Base-by-base conservation (phyloP, 305 asterid genomes). In the Salvia sclarea region DNA sequence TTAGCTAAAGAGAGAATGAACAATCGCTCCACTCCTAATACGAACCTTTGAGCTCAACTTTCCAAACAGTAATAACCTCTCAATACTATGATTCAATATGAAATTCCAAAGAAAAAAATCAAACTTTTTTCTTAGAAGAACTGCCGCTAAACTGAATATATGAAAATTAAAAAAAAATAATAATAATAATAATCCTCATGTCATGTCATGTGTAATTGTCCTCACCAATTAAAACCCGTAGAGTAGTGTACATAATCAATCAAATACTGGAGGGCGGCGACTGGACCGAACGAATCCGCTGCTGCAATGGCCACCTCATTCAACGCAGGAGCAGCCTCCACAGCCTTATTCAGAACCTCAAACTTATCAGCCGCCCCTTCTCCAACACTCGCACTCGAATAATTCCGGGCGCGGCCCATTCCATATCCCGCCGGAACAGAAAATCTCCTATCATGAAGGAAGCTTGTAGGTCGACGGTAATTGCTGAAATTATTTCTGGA, bases 301-400 rank as follows among this genome's bases (percentile, higher is more conserved):
- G 97, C 95, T 0, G 94, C 97, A 66, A 73, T 37, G 7, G 91
- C 95, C 56, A 90, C 97, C 81, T 93, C 98, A 75, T 69, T 86
- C 66, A 74, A 75, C 64, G 54, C 84, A n/a, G 91, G 95, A 64
- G 84, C 85, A 14, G 64, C 80, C 52, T 84, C 95, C 21, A 60
- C 85, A 14, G 92, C 76, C 73, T 72, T 81, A 54, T 84, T 78
- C 59, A 91, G 58, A 33, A 75, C 71, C 67, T 84, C 91, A 41
- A 84, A 77, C 49, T 86, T 83, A 45, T 82, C 91, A 56, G 81
- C 83, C 12, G 81, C 83, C 56, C 78, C 81, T 76, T 78, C 89
- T 31, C 84, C 91, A 18, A 82, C 80, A 53, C 80, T 53, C 35
- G 81, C 81, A 61, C 76, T 80, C 10, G 97, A 94, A 82, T 76